Evolutionary conservation across 352 stramenopile species (phyloP).

Genomic region (Elongisporangium prolatum): DNA sequence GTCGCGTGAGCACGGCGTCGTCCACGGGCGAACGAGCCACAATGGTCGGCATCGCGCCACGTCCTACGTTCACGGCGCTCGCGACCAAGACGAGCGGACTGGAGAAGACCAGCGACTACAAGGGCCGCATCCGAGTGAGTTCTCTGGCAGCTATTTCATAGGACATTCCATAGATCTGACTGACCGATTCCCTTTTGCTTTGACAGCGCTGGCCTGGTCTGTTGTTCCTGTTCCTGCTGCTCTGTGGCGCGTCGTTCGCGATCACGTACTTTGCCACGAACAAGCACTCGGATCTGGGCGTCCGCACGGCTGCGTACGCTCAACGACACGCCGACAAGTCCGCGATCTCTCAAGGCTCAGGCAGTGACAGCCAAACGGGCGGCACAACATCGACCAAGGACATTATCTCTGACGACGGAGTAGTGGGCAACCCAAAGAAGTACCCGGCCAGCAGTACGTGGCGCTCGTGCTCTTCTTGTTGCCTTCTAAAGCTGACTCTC

Average conservation of each 20-base stretch:
- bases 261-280: conserved; percentile 27
- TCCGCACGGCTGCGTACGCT: conserved; percentile 17
- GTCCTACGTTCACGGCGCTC: background rate
- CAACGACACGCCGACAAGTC: conserved; percentile 17
- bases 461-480: background rate
- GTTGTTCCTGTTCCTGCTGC: conserved; percentile 25
- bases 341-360: conserved; percentile 2
- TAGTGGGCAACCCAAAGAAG: conserved; percentile 44
- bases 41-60: too few species aligned
- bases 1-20: too few species aligned
- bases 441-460: conserved; percentile 22
- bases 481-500: background rate
- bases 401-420: conserved; percentile 45
- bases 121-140: conserved; percentile 46
- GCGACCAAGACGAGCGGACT: background rate
- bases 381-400: conserved; percentile 24
- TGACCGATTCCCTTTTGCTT: conserved; percentile 3
- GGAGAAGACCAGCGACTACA: conserved; percentile 33
- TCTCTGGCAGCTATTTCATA: background rate
- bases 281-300: conserved; percentile 10
- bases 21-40: too few species aligned
- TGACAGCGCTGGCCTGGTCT: conserved; percentile 40
- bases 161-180: background rate
- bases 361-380: conserved; percentile 10
- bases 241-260: conserved; percentile 20